A percentile compares a stretch with the other conserved stretches of the same genome.
These are phyloP conservation scores for Penicillium sp. DNA, from an alignment of 2,329 filamentous ascomycete species.

Conservation along the genomic window DNA sequence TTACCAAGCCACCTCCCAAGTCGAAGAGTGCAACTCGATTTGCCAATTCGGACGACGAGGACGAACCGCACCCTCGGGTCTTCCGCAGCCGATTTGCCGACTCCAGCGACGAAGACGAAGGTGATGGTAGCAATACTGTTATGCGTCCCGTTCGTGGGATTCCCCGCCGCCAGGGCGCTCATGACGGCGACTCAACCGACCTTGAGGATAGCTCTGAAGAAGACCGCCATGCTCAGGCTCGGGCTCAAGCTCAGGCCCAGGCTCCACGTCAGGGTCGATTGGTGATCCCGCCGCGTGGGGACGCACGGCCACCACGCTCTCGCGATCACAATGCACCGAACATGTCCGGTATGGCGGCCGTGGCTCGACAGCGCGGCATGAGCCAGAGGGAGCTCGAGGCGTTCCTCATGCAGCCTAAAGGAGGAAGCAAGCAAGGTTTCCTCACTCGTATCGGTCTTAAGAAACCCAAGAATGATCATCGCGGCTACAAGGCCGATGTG, in stretches of 20 bases:
- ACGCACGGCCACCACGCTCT: slow-evolving; percentile 21
- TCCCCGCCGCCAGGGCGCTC: slow-evolving; percentile 55
- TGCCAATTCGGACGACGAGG: slow-evolving; percentile 63
- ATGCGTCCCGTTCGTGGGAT: slow-evolving; percentile 60
- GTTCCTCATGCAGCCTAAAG: slow-evolving; percentile 31
- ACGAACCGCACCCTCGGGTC: slow-evolving; percentile 33
- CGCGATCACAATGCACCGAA: slow-evolving; percentile 38
- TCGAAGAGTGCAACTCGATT: slow-evolving; percentile 50
- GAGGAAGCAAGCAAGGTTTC: slow-evolving; percentile 23
- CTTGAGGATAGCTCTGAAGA: slow-evolving; percentile 61
- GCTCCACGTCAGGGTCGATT: slow-evolving; percentile 1
- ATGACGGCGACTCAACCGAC: slow-evolving; percentile 63
- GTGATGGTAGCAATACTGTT: slow-evolving; percentile 43
- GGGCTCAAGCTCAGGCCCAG: slow-evolving; percentile 12
- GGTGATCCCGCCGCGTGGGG: slow-evolving; percentile 22
- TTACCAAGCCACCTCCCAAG: slow-evolving; percentile 22
- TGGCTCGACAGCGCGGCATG: slow-evolving; percentile 57
- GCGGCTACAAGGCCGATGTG: slow-evolving; percentile 53
- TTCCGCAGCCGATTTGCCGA: slow-evolving; percentile 65
- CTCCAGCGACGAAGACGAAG: slow-evolving; percentile 75
- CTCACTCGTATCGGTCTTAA: slow-evolving; percentile 35
- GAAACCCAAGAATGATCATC: slow-evolving; percentile 27
- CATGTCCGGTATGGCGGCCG: slow-evolving; percentile 31
- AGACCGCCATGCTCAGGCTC: slow-evolving; percentile 28
- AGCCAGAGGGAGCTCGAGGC: slow-evolving; percentile 38